Evolutionary conservation across 345 rosid genomes (phyloP).

Genomic region (Murraya paniculata): DNA sequence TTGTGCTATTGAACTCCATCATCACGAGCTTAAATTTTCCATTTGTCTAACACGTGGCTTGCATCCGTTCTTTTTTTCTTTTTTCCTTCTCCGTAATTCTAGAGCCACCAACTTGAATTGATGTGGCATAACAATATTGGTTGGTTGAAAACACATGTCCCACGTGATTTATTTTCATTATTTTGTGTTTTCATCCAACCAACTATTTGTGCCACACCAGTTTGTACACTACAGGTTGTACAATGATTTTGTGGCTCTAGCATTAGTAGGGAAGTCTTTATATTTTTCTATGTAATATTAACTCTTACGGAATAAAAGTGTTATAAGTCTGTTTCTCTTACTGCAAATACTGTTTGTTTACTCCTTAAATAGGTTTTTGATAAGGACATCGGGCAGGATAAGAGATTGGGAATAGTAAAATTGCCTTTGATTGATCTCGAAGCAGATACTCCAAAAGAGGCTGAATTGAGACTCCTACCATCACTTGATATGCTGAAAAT

Average conservation of each 20-base stretch:
- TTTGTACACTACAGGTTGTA: no score
- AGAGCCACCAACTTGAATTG: no score
- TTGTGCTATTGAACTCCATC: neutral
- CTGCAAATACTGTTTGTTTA: slow-evolving; percentile 2
- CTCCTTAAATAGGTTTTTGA: slow-evolving; percentile 69
- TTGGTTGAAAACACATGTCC: no score
- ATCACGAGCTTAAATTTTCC: neutral
- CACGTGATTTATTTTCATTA: neutral
- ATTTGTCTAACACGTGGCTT: neutral
- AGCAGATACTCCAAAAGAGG: slow-evolving; percentile 46
- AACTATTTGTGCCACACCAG: no score
- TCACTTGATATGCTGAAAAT: slow-evolving; percentile 88
- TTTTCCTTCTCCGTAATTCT: no score
- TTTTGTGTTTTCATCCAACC: no score
- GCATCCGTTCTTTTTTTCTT: no score
- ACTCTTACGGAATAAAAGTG: neutral
- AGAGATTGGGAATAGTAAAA: slow-evolving; percentile 79
- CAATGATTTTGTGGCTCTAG: no score
- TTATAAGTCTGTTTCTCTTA: neutral
- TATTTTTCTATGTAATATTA: neutral
- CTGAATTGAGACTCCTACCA: slow-evolving; percentile 70
- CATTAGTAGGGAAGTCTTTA: neutral
- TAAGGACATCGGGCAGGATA: slow-evolving; percentile 91
- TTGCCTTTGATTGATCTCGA: slow-evolving; percentile 60
- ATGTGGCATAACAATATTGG: no score